Evolutionary conservation across 1,284 basidiomycete species (phyloP), one percentile per base, ranked within the genome.

Genomic region (Athelia sp.): DNA sequence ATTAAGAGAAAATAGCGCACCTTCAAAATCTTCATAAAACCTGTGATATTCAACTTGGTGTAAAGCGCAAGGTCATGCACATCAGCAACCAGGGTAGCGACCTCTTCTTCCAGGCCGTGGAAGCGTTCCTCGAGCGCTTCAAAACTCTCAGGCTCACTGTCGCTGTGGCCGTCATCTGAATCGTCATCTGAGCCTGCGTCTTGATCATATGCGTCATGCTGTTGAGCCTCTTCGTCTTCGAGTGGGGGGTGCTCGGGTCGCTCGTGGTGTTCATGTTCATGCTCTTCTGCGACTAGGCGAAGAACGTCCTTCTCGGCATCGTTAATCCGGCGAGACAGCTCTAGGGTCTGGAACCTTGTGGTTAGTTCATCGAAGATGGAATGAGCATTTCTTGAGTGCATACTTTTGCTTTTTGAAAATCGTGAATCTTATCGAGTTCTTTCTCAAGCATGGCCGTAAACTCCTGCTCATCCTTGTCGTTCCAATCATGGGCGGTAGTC

Each of bases 11-110:
- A 18, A 22, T 18, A 35, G 53, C 58, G 14, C 46, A 84, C 87
- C 80, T 99, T 99, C 56, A 98, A 78, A 56, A 99, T 99, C 74
- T 99, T 99, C 79, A 98, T 90, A 70, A 99, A 99, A 9, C 97
- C 97, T 1, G 97, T 96, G 65, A 92, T 93, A 68, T 98, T 98
- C 56, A 98, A 80, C 69, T 98, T 98, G 4, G 90, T 90, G 68
- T 94, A 96, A 48, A 96, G 72, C 11, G 96, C 95, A 23, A 99
- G 78, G 68, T 99, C 97, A 65, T 99, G 97, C 8, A 99, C 96
- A 62, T 99, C 97, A 2, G 97, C 96, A 22, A 99, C 96, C 49
- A 99, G 82, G 43, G 84, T 90, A 1, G 96, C 95, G 22, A 99
- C 91, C 63, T 97, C 92, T 62, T 98, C 95, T 69, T 99, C 95